phyloP scores from a whole-genome alignment of 345 rosid genomes.

The Arabis hirsuta region DNA sequence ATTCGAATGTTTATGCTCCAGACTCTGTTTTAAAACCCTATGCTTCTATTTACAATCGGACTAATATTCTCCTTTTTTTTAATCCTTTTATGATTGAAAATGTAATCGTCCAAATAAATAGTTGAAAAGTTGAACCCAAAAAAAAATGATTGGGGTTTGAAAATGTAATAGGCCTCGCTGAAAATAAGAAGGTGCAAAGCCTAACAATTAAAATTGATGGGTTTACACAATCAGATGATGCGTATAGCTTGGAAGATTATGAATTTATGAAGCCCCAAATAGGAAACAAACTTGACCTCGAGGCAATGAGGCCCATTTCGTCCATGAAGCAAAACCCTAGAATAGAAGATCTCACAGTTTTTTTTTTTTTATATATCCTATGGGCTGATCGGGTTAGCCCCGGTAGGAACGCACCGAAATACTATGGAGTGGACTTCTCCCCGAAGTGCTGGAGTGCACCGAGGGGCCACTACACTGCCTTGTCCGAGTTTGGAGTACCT shows the following conservation, averaged over 20 bases:
- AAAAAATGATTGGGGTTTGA: neutral
- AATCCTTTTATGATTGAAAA: slow-evolving; percentile 2
- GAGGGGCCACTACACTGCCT: too few species aligned
- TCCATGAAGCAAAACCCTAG: neutral
- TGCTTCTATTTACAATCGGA: neutral
- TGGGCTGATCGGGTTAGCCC: too few species aligned
- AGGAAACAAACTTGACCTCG: neutral
- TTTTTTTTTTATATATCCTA: too few species aligned
- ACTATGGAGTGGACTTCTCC: too few species aligned
- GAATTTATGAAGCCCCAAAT: neutral
- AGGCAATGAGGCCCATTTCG: slow-evolving; percentile 21
- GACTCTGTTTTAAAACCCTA: neutral
- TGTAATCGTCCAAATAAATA: neutral
- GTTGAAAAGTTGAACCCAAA: too few species aligned
- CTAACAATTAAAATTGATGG: neutral
- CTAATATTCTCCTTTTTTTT: neutral
- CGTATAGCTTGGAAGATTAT: neutral
- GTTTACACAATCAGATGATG: neutral
- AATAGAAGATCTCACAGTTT: neutral
- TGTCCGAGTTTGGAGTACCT: too few species aligned
- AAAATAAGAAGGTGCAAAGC: neutral
- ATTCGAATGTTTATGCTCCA: neutral
- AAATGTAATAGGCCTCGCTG: neutral
- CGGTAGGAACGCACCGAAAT: too few species aligned
- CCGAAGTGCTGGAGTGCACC: too few species aligned